Base-by-base conservation (phyloP, 306 rosid species). In the Corylus americana region DNA sequence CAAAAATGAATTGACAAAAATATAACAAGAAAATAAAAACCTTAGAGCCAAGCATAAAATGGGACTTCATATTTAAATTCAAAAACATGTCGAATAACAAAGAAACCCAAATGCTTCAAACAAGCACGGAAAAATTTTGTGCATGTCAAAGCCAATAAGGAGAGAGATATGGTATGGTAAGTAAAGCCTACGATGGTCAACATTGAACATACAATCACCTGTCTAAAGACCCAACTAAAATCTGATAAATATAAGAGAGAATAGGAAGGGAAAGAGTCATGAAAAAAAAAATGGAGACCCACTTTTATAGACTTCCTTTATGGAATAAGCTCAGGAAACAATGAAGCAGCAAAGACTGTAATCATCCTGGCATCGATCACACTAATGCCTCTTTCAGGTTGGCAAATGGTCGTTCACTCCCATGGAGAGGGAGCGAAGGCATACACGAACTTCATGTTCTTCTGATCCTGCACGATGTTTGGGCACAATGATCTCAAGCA, bases 381-480 rank as follows among this genome's bases (percentile, higher is more conserved):
- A 48, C 57, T 37, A 75, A 69, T 47, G 79, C 82, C 82, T 70
- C 76, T 69, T 48, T 83, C 79, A 89, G 68, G 91, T 80, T 82
- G 76, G 87, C 91, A 86, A 82, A 83, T 88, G 89, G 68, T 84
- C 91, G 49, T 85, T 84, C 78, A 79, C 89, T 80, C 53, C 88
- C 91, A 50, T 70, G 86, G 81, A 68, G 87, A 42, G 92, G 75
- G 98, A 91, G 80, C 94, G 94, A 13, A 92, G 94, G 90, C 97
- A 94, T 51, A 94, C 97, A 5, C 91, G 97, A 78, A 94, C 97
- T 87, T 94, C 97, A 64, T 94, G 98, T 83, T 94, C 98, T 86
- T 91, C 97, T 5, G 94, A 90, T 58, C 96, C 94, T 0, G 74
- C 88, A 0, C 88, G 93, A 71, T 85, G 97, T 78, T 92, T 94